These are phyloP conservation scores for Yamadazyma atmosphaerica DNA, from an alignment of 1,139 yeast species.

Conservation along the genomic window DNA sequence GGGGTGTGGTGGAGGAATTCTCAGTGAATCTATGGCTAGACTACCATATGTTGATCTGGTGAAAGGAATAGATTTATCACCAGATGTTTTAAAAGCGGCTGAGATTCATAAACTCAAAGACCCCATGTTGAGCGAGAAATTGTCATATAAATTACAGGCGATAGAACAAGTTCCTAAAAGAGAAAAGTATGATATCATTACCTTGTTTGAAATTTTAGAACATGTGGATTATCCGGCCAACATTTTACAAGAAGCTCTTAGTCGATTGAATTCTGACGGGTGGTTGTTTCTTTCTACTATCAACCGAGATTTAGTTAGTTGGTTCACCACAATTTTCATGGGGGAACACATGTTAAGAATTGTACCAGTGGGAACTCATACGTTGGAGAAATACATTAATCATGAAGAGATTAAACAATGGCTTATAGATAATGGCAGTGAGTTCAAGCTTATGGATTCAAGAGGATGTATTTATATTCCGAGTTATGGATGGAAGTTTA, in stretches of 20 bases:
- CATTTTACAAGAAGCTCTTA: slow-evolving; percentile 66
- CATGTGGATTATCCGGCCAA: slow-evolving; percentile 86
- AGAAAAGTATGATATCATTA: slow-evolving; percentile 68
- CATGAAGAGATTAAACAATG: slow-evolving; percentile 70
- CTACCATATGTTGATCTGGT: slow-evolving; percentile 63
- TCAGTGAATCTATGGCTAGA: slow-evolving; percentile 85
- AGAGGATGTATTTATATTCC: slow-evolving; percentile 87
- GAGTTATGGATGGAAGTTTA: slow-evolving; percentile 78
- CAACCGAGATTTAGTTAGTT: slow-evolving; percentile 83
- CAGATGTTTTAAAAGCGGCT: slow-evolving; percentile 82
- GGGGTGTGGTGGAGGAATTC: slow-evolving; percentile 97
- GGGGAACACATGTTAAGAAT: slow-evolving; percentile 79
- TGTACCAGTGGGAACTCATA: slow-evolving; percentile 93
- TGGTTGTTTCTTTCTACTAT: slow-evolving; percentile 88
- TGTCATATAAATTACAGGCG: slow-evolving; percentile 59
- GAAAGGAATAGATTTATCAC: slow-evolving; percentile 81
- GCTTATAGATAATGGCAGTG: slow-evolving; percentile 42
- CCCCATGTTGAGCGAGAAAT: slow-evolving; percentile 54
- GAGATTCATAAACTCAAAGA: slow-evolving; percentile 64
- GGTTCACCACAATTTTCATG: slow-evolving; percentile 90
- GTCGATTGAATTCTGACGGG: slow-evolving; percentile 75
- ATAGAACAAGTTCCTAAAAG: slow-evolving; percentile 55
- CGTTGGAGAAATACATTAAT: slow-evolving; percentile 81
- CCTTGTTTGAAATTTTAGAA: slow-evolving; percentile 93
- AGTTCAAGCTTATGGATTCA: slow-evolving; percentile 60